A percentile compares a stretch with the other conserved stretches of the same genome.
These are phyloP conservation scores for Trametes maxima DNA, from an alignment of 768 basidiomycete genomes.

Conservation along the genomic window DNA sequence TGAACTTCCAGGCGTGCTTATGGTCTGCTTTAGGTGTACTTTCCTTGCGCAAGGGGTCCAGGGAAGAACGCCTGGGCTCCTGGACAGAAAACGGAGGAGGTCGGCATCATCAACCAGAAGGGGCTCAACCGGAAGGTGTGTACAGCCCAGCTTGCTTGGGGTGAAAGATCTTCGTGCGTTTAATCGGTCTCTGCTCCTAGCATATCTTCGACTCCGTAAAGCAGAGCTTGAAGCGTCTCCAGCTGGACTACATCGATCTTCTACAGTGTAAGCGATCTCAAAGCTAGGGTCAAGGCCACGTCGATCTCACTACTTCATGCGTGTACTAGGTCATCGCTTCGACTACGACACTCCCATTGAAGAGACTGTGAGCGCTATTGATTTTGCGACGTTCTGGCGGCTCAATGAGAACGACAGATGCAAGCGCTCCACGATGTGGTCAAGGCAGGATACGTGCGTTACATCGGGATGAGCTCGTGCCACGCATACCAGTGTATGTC, in stretches of 20 bases:
- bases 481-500: slow-evolving; percentile 38
- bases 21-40: slow-evolving; percentile 12
- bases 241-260: slow-evolving; percentile 58
- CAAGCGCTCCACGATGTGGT: slow-evolving; percentile 51
- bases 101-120: slow-evolving; percentile 41
- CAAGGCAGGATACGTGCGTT: slow-evolving; percentile 46
- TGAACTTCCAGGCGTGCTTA: too few species aligned
- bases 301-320: too few species aligned
- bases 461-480: slow-evolving; percentile 44
- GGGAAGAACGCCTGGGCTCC: slow-evolving; percentile 22
- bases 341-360: slow-evolving; percentile 44
- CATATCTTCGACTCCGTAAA: slow-evolving; percentile 23
- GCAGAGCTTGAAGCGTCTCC: slow-evolving; percentile 41
- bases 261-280: slow-evolving; percentile 43
- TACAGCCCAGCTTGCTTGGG: too few species aligned
- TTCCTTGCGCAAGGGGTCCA: slow-evolving; percentile 4
- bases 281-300: too few species aligned
- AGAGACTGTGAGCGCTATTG: slow-evolving; percentile 33
- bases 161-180: too few species aligned
- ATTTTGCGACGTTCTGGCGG: not conserved
- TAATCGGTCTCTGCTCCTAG: not conserved
- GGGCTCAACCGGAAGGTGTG: slow-evolving; percentile 44
- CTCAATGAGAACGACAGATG: slow-evolving; percentile 34
- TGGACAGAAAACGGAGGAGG: slow-evolving; percentile 15
- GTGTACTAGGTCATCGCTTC: slow-evolving; percentile 38